Evolutionary conservation across 441 rosid species (phyloP).

Genomic region (Erodium trifolium): DNA sequence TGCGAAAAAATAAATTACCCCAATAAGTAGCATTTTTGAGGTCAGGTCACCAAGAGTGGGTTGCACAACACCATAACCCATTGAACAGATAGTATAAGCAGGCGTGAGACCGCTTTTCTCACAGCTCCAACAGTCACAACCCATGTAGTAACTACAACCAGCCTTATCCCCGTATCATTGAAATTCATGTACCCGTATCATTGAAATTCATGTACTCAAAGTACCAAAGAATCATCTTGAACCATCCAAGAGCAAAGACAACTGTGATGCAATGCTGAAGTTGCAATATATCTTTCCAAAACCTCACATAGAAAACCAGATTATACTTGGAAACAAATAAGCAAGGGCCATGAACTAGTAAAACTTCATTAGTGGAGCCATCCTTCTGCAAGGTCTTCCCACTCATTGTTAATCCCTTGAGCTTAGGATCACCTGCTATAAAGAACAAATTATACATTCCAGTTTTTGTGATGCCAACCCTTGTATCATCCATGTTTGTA

Average conservation of each 20-base stretch:
- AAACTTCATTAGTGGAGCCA: conserved; percentile 88
- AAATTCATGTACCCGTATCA: conserved; percentile 48
- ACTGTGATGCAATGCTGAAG: conserved; percentile 84
- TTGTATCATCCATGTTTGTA: conserved; percentile 36
- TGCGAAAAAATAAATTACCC: conserved; percentile 78
- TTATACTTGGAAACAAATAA: conserved; percentile 49
- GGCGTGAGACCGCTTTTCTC: conserved; percentile 62
- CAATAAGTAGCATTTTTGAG: conserved; percentile 79
- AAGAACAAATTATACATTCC: conserved; percentile 94
- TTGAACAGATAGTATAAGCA: conserved; percentile 76
- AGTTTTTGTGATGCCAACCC: conserved; percentile 47
- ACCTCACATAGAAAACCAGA: conserved; percentile 71
- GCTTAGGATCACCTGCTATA: conserved; percentile 72
- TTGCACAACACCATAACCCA: conserved; percentile 96
- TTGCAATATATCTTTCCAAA: conserved; percentile 72
- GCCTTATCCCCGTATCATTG: conserved; percentile 44
- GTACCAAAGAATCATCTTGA: conserved; percentile 92
- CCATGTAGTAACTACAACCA: conserved; percentile 69
- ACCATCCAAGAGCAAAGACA: conserved; percentile 65
- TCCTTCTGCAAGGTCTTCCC: conserved; percentile 96
- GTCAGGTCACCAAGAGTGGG: conserved; percentile 96
- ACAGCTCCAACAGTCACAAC: conserved; percentile 86
- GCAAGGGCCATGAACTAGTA: conserved; percentile 65
- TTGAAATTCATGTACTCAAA: conserved; percentile 60
- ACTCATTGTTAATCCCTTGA: conserved; percentile 62